phyloP scores from a whole-genome alignment of 148 eudicot genomes.

The Fagopyrum esculentum region DNA sequence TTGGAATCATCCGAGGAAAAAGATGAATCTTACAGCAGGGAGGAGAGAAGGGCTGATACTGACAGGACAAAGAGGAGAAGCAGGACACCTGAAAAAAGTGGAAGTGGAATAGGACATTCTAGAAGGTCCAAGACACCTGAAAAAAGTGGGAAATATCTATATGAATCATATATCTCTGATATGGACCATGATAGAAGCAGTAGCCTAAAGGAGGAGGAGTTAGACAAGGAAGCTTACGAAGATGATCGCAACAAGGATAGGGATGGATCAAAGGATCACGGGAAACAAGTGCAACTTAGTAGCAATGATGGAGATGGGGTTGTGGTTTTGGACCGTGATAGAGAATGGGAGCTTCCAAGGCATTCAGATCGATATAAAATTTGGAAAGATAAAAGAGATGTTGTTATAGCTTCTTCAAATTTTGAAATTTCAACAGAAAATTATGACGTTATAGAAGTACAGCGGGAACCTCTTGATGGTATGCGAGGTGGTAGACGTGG shows the following conservation, averaged over 20 bases:
- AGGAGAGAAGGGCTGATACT: conserved; percentile 38
- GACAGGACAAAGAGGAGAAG: conserved; percentile 31
- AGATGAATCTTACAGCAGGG: conserved; percentile 40
- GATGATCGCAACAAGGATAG: conserved; percentile 55
- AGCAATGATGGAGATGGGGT: conserved; percentile 47
- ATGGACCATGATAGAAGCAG: conserved; percentile 50
- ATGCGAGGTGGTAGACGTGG: conserved; percentile 56
- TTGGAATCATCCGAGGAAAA: conserved; percentile 37
- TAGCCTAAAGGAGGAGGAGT: conserved; percentile 38
- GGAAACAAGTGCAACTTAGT: conserved; percentile 56
- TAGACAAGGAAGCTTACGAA: conserved; percentile 45
- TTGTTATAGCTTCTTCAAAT: conserved; percentile 76
- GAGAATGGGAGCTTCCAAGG: conserved; percentile 43
- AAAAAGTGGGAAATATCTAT: conserved; percentile 49
- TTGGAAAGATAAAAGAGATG: conserved; percentile 66
- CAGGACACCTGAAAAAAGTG: conserved; percentile 63
- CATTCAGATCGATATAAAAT: conserved; percentile 48
- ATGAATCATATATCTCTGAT: conserved; percentile 42
- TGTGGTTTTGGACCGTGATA: conserved; percentile 30
- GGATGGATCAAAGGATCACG: conserved; percentile 47
- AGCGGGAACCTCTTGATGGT: conserved; percentile 60
- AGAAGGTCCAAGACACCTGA: conserved; percentile 62
- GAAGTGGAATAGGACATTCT: conserved; percentile 44
- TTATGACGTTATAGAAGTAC: conserved; percentile 93
- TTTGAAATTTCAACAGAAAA: conserved; percentile 81